A percentile compares a stretch with the other conserved stretches of the same genome.
Conservation (phyloP, 2,329 filamentous ascomycete species). For the Arthroderma sp. region DNA sequence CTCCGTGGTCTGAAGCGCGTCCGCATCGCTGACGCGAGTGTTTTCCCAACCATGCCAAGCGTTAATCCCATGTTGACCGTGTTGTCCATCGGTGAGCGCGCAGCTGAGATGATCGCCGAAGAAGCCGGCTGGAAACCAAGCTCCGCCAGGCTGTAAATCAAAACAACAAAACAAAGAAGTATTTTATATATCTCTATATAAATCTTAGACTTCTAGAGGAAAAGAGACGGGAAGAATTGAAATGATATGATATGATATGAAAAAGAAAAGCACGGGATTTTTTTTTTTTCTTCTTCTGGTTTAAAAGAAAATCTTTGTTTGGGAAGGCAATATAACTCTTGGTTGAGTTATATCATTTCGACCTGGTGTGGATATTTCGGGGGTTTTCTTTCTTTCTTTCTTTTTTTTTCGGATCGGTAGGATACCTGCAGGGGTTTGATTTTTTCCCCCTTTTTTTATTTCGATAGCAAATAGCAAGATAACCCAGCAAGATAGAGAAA, state of each 20-base stretch:
- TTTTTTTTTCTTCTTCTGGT: not conserved
- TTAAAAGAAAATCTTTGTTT: too few species aligned
- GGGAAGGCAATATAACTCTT: too few species aligned
- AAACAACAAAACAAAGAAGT: not conserved
- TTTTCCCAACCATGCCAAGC: slow-evolving; percentile 76
- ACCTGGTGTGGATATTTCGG: too few species aligned
- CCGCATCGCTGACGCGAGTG: slow-evolving; percentile 71
- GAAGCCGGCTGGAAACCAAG: slow-evolving; percentile 51
- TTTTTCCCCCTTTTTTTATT: too few species aligned
- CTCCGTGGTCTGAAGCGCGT: slow-evolving; percentile 59
- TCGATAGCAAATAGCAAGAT: too few species aligned
- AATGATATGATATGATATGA: not conserved
- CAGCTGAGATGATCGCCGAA: slow-evolving; percentile 68
- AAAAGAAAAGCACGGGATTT: not conserved
- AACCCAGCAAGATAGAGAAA: too few species aligned
- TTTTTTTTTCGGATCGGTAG: too few species aligned
- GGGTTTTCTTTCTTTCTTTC: too few species aligned
- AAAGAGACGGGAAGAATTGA: not conserved
- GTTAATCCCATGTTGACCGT: slow-evolving; percentile 91
- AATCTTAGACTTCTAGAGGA: not conserved
- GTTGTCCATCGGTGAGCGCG: slow-evolving; percentile 67
- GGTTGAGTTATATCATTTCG: too few species aligned
- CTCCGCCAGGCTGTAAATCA: not conserved
- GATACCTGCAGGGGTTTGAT: too few species aligned
- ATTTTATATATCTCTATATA: not conserved